Evolutionary conservation across 441 rosid species (phyloP), one percentile per base, ranked within the genome.

Genomic region (Croton laevigatus): DNA sequence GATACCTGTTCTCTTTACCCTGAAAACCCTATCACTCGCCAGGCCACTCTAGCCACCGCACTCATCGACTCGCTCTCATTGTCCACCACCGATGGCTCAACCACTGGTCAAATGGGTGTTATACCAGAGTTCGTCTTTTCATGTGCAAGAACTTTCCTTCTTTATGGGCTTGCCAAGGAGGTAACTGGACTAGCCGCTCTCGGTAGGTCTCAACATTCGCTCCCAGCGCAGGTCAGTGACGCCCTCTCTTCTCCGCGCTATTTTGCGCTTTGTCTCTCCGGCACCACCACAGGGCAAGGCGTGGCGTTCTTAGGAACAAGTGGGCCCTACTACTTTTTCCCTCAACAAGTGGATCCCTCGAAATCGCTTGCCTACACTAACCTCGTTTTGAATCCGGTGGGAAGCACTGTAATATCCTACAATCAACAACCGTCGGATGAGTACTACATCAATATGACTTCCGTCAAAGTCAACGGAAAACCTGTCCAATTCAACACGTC

Each of bases 131-230:
- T 87, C 46, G 14, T 84, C 16, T 80, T 88, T 75, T 65, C 83
- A 4, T 85, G 90, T 53, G 84, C 78, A 4, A 62, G 79, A 0
- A 76, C 81, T 8, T 83, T 52, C n/a, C 68, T 87, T 22, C 69
- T 85, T 10, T 40, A 80, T 4, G 88, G 89, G 5, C 87, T 85
- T 1, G 86, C 87, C 0, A 48, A 9, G 6, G 86, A 84, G 0
- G 82, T 62, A 17, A 27, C 46, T 32, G 91, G 91, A n/a, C 81
- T 87, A 80, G 89, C 85, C 14, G 91, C 86, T 4, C 75, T 87
- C 1, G 89, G 89, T 6, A 51, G 88, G 61, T 79, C 84, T 4
- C 76, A 71, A 65, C 77, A 80, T 44, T 78, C 79, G 0, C 73
- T 85, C 1, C 83, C 89, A 5, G 79, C 84, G 0, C 87, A 81